phyloP scores from a whole-genome alignment of 1,284 basidiomycete species.

The Naganishia sp. region DNA sequence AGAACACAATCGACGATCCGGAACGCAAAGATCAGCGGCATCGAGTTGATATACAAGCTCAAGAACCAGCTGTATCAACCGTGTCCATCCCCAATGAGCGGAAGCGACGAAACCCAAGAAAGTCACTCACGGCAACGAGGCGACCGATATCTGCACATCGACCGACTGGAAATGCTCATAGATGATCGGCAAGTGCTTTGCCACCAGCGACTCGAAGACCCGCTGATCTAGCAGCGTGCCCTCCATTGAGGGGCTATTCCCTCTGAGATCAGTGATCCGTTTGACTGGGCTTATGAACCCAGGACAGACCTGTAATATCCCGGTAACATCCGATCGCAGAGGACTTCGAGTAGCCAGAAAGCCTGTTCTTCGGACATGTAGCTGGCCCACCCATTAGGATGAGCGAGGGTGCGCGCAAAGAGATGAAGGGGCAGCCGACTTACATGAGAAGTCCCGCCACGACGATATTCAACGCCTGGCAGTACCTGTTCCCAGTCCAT shows the following conservation, averaged over 20 bases:
- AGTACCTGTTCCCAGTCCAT: constrained; percentile 39
- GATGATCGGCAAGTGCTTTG: constrained; percentile 83
- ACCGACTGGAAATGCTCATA: constrained; percentile 89
- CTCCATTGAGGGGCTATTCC: constrained; percentile 92
- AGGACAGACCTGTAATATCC: constrained; percentile 89
- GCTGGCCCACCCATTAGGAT: constrained; percentile 55
- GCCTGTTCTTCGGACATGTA: constrained; percentile 99
- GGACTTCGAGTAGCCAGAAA: constrained; percentile 94
- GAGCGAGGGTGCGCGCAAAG: constrained; percentile 3
- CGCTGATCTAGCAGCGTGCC: constrained; percentile 96
- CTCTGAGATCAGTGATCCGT: constrained; percentile 4
- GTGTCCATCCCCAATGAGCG: too few relatives aligned
- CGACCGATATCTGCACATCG: constrained; percentile 95
- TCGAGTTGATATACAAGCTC: constrained; percentile 93
- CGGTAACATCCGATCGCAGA: constrained; percentile 91
- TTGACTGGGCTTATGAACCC: background rate
- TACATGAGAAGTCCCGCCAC: constrained; percentile 43
- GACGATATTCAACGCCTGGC: constrained; percentile 89
- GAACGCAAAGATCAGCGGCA: constrained; percentile 99
- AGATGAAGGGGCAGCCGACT: constrained; percentile 10
- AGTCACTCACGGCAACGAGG: constrained; percentile 71
- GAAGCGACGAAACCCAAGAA: too few relatives aligned
- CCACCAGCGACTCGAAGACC: constrained; percentile 96
- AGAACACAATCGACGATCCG: constrained; percentile 98
- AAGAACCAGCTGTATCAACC: constrained; percentile 73